These are phyloP conservation scores for Fusarium brevicatenulatum DNA, from an alignment of 2,329 filamentous ascomycete genomes.

Conservation along the genomic window DNA sequence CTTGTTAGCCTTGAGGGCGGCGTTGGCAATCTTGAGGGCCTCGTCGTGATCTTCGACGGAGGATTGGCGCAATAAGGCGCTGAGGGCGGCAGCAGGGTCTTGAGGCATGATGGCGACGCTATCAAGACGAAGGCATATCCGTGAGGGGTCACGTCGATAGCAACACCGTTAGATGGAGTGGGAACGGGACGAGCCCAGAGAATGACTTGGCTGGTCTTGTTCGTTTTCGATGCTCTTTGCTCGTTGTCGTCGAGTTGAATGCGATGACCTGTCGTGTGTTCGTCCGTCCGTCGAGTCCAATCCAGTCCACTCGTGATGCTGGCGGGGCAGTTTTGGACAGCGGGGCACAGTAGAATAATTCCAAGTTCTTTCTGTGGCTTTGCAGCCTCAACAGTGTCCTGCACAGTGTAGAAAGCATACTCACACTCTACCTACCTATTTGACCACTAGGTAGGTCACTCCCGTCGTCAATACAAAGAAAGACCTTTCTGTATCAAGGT, in stretches of 20 bases:
- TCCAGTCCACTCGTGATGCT: slow-evolving; percentile 24
- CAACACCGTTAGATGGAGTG: not conserved
- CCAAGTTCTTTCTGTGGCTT: slow-evolving; percentile 30
- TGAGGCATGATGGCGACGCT: slow-evolving; percentile 50
- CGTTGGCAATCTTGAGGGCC: slow-evolving; percentile 71
- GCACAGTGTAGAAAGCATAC: not conserved
- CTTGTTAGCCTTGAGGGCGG: slow-evolving; percentile 70
- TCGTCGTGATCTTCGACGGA: slow-evolving; percentile 78
- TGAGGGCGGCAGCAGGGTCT: slow-evolving; percentile 62
- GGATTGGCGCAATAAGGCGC: slow-evolving; percentile 63
- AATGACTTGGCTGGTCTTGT: not conserved
- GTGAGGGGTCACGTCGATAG: slow-evolving; percentile 3
- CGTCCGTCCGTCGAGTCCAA: not conserved
- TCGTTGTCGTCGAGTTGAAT: slow-evolving; percentile 13
- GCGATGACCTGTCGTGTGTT: slow-evolving; percentile 34
- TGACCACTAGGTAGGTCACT: not conserved
- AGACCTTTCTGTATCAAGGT: not conserved
- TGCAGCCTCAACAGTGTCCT: slow-evolving; percentile 28
- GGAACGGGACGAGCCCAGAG: not conserved
- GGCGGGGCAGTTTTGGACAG: slow-evolving; percentile 47
- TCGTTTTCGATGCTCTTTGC: slow-evolving; percentile 1
- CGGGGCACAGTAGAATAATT: slow-evolving; percentile 39
- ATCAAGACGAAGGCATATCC: slow-evolving; percentile 42
- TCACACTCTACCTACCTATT: not conserved
- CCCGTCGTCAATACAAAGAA: not conserved